Base-by-base conservation (phyloP, 495 filamentous ascomycete species). In the Cercophora samala region DNA sequence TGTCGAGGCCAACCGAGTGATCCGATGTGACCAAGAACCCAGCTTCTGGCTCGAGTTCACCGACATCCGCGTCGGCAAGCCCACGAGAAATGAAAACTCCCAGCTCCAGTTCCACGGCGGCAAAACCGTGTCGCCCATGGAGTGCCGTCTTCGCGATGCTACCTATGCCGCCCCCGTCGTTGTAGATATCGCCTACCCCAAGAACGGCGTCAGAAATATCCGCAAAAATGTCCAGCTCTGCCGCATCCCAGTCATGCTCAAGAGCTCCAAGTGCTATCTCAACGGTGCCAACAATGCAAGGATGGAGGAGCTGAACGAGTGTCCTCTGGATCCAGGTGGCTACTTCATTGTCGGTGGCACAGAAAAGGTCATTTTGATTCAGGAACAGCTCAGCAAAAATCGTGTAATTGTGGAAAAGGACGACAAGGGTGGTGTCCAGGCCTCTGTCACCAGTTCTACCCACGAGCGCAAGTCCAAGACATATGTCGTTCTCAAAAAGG, bases 331-430 rank as follows among this genome's bases (percentile, higher is more conserved):
- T 77, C 95, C 96, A 1, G 95, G 95, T 64, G 95, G 95, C 26
- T 99, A 99, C 77, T 99, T 99, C 73, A 91, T 93, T 66, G 86
- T 91, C 58, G 86, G 88, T 69, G 90, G 90, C 9, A 91, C 90
- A 60, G 95, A 99, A 72, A 98, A 98, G 81, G 95, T 98, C 60
- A 98, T 99, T 73, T 85, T 99, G 17, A 93, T 98, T 42, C 95
- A 98, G 76, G 95, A 99, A 71, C 95, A 98, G 77, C 80, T 98
- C 74, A 98, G 94, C 83, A 98, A 98, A 82, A 99, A 99, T 78
- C 85, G 95, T 80, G 92, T 98, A 66, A 97, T 99, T 73, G 93
- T 99, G 9, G 96, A 99, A 77, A 87, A 89, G 53, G 92, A 95
- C 72, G 85, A 87, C 4, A 93, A 94, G 68, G 90, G 89, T 25